Conservation (phyloP, 2,329 filamentous ascomycete genomes). For the Talaromyces piceae region DNA sequence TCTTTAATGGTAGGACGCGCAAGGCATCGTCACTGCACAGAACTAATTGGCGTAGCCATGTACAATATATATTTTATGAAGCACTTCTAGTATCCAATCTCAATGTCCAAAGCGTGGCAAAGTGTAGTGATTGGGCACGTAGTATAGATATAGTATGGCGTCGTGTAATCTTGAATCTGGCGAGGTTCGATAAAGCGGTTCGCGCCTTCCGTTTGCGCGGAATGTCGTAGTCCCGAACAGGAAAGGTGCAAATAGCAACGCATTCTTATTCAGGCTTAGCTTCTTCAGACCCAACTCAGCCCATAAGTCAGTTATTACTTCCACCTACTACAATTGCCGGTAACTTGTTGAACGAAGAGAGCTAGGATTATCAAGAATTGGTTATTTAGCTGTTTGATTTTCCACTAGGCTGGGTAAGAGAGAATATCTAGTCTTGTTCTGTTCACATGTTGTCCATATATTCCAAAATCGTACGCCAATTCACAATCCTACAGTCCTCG, state of each 20-base stretch:
- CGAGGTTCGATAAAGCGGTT: no score
- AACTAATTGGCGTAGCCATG: neutral
- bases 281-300: no score
- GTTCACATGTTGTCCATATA: conserved; percentile 1
- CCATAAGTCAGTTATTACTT: no score
- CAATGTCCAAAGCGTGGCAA: neutral
- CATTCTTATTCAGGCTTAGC: neutral
- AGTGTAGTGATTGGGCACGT: neutral
- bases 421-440: neutral
- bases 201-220: neutral
- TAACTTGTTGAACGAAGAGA: no score
- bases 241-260: neutral
- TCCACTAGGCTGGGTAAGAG: neutral
- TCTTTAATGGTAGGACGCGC: conserved; percentile 9
- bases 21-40: neutral
- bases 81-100: no score
- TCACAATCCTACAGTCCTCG: neutral
- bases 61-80: no score
- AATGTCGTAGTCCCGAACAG: neutral
- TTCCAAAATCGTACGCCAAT: neutral
- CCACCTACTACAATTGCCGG: no score
- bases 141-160: no score
- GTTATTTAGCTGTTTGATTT: no score
- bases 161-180: no score
- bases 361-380: no score